Conservation (phyloP, 805 yeast genomes). For the Lipomyces japonicus region DNA sequence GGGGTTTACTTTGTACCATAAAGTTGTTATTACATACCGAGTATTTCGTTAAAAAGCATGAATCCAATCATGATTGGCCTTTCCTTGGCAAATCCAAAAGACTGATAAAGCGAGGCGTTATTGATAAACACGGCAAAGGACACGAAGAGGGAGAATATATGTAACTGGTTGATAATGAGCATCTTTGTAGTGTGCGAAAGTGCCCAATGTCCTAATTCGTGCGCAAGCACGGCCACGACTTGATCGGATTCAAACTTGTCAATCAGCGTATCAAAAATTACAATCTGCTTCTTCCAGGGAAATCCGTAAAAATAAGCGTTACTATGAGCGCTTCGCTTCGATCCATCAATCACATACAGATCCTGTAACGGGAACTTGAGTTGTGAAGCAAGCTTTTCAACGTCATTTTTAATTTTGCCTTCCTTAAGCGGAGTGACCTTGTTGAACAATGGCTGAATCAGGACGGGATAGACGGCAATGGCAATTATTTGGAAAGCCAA, state of each 20-base stretch:
- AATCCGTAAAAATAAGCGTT: constrained; percentile 95
- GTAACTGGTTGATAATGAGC: constrained; percentile 60
- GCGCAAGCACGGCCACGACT: constrained; percentile 94
- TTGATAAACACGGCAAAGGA: constrained; percentile 75
- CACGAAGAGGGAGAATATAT: constrained; percentile 61
- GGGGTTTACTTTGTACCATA: too few species aligned
- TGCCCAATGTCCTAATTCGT: constrained; percentile 98
- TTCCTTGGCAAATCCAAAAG: constrained; percentile 68
- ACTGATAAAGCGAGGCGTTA: constrained; percentile 69
- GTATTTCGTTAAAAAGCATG: constrained; percentile 68
- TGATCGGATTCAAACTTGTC: constrained; percentile 71
- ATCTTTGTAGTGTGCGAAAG: constrained; percentile 79
- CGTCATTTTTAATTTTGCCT: constrained; percentile 78
- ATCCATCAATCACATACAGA: constrained; percentile 90
- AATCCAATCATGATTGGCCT: constrained; percentile 81
- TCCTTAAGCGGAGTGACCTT: constrained; percentile 84
- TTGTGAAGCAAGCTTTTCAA: constrained; percentile 70
- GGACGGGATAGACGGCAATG: constrained; percentile 66
- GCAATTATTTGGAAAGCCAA: constrained; percentile 67
- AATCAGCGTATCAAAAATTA: constrained; percentile 85
- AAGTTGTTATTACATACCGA: constrained; percentile 33
- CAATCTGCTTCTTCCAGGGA: constrained; percentile 96
- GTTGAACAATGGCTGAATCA: constrained; percentile 90
- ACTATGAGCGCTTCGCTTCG: constrained; percentile 92
- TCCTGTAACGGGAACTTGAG: constrained; percentile 84